phyloP scores from a whole-genome alignment of 768 basidiomycete genomes.

The Tricholoma sp. region DNA sequence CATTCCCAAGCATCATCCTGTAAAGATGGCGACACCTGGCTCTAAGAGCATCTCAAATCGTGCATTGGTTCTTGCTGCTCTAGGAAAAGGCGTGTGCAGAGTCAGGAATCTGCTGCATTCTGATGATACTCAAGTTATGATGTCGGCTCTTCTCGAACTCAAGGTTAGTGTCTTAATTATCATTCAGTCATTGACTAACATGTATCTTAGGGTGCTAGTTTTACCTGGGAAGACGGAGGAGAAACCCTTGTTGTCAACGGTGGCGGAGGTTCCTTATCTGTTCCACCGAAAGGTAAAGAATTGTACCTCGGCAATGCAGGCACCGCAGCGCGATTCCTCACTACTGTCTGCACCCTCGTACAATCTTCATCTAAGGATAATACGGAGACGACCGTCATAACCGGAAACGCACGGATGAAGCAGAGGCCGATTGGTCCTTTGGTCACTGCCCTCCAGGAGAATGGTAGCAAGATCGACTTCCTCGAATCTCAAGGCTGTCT shows the following conservation, averaged over 20 bases:
- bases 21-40: slow-evolving; percentile 86
- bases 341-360: slow-evolving; percentile 92
- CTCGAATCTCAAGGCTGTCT: slow-evolving; percentile 81
- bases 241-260: slow-evolving; percentile 93
- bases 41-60: slow-evolving; percentile 97
- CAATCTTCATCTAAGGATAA: slow-evolving; percentile 35
- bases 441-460: slow-evolving; percentile 81
- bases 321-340: slow-evolving; percentile 95
- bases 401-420: slow-evolving; percentile 98
- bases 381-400: slow-evolving; percentile 68
- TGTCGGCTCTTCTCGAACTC: slow-evolving; percentile 85
- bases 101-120: slow-evolving; percentile 91
- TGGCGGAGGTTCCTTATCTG: slow-evolving; percentile 72
- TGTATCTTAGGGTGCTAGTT: slow-evolving; percentile 70
- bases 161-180: slow-evolving; percentile 45
- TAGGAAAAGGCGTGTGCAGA: slow-evolving; percentile 83
- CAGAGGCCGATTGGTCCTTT: slow-evolving; percentile 95
- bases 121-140: slow-evolving; percentile 99
- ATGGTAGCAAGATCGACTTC: slow-evolving; percentile 76
- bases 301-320: slow-evolving; percentile 97
- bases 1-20: slow-evolving; percentile 52
- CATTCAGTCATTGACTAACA: not conserved
- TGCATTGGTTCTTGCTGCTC: slow-evolving; percentile 87
- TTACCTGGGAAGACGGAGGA: slow-evolving; percentile 94
- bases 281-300: slow-evolving; percentile 78